Base-by-base conservation (phyloP, 2,329 filamentous ascomycete species). In the Colletotrichum sublineola region DNA sequence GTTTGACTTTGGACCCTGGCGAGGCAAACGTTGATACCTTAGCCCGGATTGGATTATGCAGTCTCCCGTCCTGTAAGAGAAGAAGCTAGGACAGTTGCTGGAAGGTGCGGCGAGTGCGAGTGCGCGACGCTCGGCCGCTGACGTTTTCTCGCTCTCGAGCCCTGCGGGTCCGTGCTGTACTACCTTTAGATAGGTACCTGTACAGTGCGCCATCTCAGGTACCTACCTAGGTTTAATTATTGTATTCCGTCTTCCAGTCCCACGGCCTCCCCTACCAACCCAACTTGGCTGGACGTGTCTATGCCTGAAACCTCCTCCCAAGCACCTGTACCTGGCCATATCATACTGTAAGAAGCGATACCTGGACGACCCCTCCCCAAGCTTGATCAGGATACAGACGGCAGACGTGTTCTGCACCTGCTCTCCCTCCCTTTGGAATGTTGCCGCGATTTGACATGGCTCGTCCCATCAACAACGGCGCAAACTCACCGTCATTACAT, bases 91-190 rank as follows among this genome's bases (percentile, higher is more conserved):
- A 14, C 55, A 40, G 33, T 24, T 57, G n/a, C 36, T 60, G 40
- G 29, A 31, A 61, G 61, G 63, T 66, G 62, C 67, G 62, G 57
- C 57, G 57, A 53, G 57, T 66, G 67, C 67, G 67, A 56, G 33
- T 60, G 46, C 46, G 58, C 62, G 29, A 48, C 62, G 40, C 57
- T 61, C 57, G 42, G 42, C 57, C 42, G 40, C 18, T 63, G 46
- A 24, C 53, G 20, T 38, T 57, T 57, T 9, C 57, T 20, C 14
- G 44, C 31, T 46, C 29, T 33, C 11, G 60, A 20, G 24, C 42
- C n/a, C 20, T 24, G 11, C 33, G 38, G 53, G 33, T 24, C 53
- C 33, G 53, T 57, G 53, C 53, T n/a, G 11, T 11, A 24, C 24
- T 24, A 24, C 24, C 24, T 24, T 24, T 24, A 24, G 24, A 24